Conservation (phyloP, 441 rosid genomes). For the Bocquillonia castaneifolia region DNA sequence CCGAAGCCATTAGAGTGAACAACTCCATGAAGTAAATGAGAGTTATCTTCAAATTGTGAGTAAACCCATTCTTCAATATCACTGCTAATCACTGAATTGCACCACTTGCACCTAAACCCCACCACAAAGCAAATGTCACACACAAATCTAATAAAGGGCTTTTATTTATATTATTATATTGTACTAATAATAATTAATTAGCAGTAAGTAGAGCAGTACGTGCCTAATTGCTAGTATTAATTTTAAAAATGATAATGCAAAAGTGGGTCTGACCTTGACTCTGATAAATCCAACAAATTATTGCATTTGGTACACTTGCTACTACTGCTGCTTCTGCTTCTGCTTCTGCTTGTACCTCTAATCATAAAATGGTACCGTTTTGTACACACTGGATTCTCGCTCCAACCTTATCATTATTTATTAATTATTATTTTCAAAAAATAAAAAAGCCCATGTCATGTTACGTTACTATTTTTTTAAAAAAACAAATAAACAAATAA, state of each 20-base stretch:
- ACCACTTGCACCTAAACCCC: constrained; percentile 45
- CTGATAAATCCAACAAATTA: constrained; percentile 36
- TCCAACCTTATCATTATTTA: constrained; percentile 72
- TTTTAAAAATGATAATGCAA: no score
- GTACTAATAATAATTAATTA: no score
- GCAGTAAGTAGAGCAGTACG: no score
- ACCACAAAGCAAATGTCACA: background rate
- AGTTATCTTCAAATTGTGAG: constrained; percentile 50
- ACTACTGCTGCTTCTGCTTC: constrained; percentile 11
- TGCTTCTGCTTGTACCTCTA: constrained; percentile 29
- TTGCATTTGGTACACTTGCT: constrained; percentile 37
- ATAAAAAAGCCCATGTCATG: background rate
- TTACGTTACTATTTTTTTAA: background rate
- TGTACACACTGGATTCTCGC: constrained; percentile 63
- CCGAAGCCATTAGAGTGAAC: constrained; percentile 73
- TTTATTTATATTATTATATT: no score
- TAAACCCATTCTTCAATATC: constrained; percentile 53
- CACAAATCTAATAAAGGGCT: no score
- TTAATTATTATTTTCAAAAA: no score
- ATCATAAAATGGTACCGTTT: constrained; percentile 69
- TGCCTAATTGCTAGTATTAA: no score
- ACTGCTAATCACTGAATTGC: constrained; percentile 28
- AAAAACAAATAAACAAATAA: no score
- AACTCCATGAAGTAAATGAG: constrained; percentile 66
- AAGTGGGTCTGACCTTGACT: constrained; percentile 32